A percentile compares a stretch with the other conserved stretches of the same genome.
These are phyloP conservation scores for Trichoderma pleuroti DNA, from an alignment of 2,329 filamentous ascomycete genomes.

Conservation along the genomic window DNA sequence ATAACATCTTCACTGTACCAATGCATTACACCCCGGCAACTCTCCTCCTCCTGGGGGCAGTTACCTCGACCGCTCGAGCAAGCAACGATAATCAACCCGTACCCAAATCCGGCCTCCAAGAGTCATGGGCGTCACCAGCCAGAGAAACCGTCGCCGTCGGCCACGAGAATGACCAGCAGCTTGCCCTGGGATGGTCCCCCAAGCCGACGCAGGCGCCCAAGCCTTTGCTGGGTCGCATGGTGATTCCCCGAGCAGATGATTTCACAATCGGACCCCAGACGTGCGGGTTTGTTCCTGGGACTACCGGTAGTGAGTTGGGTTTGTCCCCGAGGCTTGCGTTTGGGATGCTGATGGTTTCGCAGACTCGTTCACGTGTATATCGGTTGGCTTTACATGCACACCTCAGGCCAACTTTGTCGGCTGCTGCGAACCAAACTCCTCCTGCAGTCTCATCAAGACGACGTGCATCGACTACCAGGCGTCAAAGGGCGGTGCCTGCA, in stretches of 20 bases:
- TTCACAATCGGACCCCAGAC: constrained; percentile 30
- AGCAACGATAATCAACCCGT: constrained; percentile 25
- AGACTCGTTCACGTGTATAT: constrained; percentile 32
- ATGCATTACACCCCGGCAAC: constrained; percentile 10
- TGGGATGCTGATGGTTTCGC: neutral
- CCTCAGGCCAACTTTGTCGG: constrained; percentile 29
- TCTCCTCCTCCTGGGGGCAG: constrained; percentile 25
- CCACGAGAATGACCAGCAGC: constrained; percentile 22
- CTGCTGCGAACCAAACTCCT: constrained; percentile 31
- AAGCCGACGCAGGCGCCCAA: constrained; percentile 31
- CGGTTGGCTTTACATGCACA: constrained; percentile 27
- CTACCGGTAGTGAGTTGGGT: constrained; percentile 29
- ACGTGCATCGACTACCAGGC: constrained; percentile 31
- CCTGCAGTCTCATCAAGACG: constrained; percentile 33
- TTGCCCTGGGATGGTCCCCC: constrained; percentile 33
- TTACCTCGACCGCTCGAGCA: constrained; percentile 19
- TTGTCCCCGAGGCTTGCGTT: neutral
- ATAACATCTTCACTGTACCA: neutral
- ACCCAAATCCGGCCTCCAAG: constrained; percentile 23
- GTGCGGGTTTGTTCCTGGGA: constrained; percentile 30
- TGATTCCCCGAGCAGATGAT: constrained; percentile 29
- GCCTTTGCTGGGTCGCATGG: constrained; percentile 30
- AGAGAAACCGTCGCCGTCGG: constrained; percentile 26
- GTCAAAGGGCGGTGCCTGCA: constrained; percentile 27
- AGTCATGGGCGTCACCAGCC: constrained; percentile 30